Evolutionary conservation across 805 yeast genomes (phyloP).

Genomic region (Pichia exigua): DNA sequence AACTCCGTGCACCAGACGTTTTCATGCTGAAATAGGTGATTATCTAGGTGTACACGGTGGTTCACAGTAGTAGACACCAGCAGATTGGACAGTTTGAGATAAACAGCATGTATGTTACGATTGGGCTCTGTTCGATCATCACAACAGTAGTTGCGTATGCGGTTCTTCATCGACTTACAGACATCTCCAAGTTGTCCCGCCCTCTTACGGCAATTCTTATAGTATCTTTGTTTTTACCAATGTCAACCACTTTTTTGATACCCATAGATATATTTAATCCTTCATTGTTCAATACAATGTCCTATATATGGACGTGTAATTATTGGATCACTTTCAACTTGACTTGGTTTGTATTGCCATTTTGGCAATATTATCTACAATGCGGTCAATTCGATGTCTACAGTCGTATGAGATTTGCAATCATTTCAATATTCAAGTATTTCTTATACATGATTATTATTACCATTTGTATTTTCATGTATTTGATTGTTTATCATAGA

Average conservation of each 20-base stretch:
- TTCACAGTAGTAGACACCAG: no score
- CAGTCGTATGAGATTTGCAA: conserved; percentile 46
- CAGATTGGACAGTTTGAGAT: no score
- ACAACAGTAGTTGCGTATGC: background rate
- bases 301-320: conserved; percentile 54
- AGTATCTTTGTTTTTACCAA: conserved; percentile 63
- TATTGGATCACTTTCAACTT: conserved; percentile 77
- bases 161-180: background rate
- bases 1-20: background rate
- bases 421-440: conserved; percentile 48
- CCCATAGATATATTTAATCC: conserved; percentile 60
- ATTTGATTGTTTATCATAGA: conserved; percentile 39
- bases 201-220: background rate
- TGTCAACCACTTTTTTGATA: conserved; percentile 62
- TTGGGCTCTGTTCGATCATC: background rate
- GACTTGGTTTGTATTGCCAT: conserved; percentile 72
- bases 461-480: conserved; percentile 48
- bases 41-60: no score
- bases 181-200: background rate
- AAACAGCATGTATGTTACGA: background rate
- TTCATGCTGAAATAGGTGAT: no score
- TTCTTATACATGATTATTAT: conserved; percentile 49
- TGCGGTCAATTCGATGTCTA: conserved; percentile 54
- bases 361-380: conserved; percentile 62
- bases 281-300: conserved; percentile 30